Percentiles rank a stretch among this genome's conserved stretches.
Evolutionary conservation across 176 grass and related monocot genomes (phyloP).

Genomic region (Poa pratensis): DNA sequence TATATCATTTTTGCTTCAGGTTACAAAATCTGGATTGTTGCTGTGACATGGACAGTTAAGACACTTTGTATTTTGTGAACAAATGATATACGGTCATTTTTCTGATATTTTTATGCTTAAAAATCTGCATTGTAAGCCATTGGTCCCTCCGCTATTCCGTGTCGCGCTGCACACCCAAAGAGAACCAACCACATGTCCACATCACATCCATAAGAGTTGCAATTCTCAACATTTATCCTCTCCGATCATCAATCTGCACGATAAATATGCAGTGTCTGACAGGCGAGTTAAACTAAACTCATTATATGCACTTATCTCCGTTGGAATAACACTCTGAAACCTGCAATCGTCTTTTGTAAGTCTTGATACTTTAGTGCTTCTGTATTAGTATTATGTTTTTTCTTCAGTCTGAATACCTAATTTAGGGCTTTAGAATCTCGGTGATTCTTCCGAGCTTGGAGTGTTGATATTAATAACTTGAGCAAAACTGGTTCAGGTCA

Average conservation of each 20-base stretch:
- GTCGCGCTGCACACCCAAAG: not conserved
- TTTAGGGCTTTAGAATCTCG: not conserved
- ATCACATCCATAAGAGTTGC: not conserved
- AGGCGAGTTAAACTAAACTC: not conserved
- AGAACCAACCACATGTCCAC: not conserved
- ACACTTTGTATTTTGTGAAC: too few species aligned
- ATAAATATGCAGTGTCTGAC: not conserved
- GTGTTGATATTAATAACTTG: slow-evolving; percentile 29
- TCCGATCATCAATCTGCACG: not conserved
- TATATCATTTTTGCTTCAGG: too few species aligned
- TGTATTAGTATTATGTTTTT: not conserved
- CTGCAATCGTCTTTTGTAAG: not conserved
- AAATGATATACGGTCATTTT: too few species aligned
- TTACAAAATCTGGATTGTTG: too few species aligned
- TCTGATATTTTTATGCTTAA: not conserved
- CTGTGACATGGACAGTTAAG: too few species aligned
- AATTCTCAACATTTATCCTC: not conserved
- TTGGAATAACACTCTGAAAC: not conserved
- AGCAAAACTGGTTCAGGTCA: slow-evolving; percentile 52
- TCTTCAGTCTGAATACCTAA: not conserved
- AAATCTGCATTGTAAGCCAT: not conserved
- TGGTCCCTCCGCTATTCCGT: not conserved
- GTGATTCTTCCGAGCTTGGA: slow-evolving; percentile 5
- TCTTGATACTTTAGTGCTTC: not conserved
- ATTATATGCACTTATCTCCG: not conserved